These are phyloP conservation scores for Odonthalia washingtoniensis DNA, from an alignment of 31 red algal species.

Conservation along the genomic window DNA sequence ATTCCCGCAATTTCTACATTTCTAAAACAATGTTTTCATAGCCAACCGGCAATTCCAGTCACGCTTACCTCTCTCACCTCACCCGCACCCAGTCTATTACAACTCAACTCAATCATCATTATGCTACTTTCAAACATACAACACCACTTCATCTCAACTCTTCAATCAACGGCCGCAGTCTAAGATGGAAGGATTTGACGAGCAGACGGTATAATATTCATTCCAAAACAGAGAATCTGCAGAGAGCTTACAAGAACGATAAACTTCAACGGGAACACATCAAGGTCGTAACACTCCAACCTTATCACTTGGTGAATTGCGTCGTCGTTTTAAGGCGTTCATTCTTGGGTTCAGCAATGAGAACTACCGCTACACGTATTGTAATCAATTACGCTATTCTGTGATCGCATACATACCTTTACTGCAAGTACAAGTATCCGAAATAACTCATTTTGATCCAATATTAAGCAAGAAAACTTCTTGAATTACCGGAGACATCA, in stretches of 20 bases:
- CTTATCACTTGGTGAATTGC: slow-evolving; percentile 55
- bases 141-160: background rate
- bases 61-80: no score
- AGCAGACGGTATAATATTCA: slow-evolving; percentile 77
- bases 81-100: no score
- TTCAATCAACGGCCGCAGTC: background rate
- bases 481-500: no score
- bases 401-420: slow-evolving; percentile 72
- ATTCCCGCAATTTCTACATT: no score
- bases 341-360: slow-evolving; percentile 85
- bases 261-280: slow-evolving; percentile 23
- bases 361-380: slow-evolving; percentile 77
- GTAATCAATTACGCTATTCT: slow-evolving; percentile 77
- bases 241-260: no score
- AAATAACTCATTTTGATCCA: slow-evolving; percentile 93
- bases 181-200: slow-evolving; percentile 68
- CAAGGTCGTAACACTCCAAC: slow-evolving; percentile 3
- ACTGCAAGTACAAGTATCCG: slow-evolving; percentile 66
- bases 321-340: slow-evolving; percentile 85
- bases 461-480: no score
- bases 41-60: no score
- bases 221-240: slow-evolving; percentile 74
- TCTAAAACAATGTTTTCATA: no score
- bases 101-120: no score
- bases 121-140: no score